A percentile compares a stretch with the other conserved stretches of the same genome.
These are phyloP conservation scores for Amniculicola lignicola DNA, from an alignment of 495 filamentous ascomycete genomes.

Conservation along the genomic window DNA sequence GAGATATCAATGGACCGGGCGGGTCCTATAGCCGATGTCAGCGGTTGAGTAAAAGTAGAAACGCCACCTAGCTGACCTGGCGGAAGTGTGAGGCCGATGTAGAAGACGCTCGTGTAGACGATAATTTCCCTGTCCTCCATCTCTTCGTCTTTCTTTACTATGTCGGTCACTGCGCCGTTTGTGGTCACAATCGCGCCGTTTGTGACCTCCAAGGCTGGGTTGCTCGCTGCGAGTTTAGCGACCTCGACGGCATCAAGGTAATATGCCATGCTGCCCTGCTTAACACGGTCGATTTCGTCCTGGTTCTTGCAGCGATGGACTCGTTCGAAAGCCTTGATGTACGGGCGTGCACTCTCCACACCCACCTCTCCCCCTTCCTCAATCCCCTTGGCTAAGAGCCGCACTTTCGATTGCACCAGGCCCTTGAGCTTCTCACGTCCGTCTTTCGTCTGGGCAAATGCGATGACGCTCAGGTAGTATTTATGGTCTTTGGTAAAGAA, in stretches of 20 bases:
- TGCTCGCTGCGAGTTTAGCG: slow-evolving; percentile 44
- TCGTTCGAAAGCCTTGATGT: slow-evolving; percentile 87
- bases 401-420: slow-evolving; percentile 86
- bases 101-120: slow-evolving; percentile 83
- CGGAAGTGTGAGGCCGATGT: slow-evolving; percentile 73
- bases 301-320: slow-evolving; percentile 70
- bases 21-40: slow-evolving; percentile 34
- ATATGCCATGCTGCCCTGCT: slow-evolving; percentile 67
- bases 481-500: slow-evolving; percentile 93
- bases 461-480: slow-evolving; percentile 86
- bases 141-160: slow-evolving; percentile 43
- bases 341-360: slow-evolving; percentile 82
- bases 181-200: no score
- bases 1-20: slow-evolving; percentile 65
- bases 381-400: slow-evolving; percentile 74
- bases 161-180: no score
- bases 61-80: slow-evolving; percentile 50
- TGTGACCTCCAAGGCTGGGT: no score
- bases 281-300: slow-evolving; percentile 64
- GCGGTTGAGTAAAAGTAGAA: neutral
- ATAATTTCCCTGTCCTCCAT: slow-evolving; percentile 45
- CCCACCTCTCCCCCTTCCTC: slow-evolving; percentile 65
- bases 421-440: slow-evolving; percentile 85
- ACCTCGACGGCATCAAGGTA: slow-evolving; percentile 55
- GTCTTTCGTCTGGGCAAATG: slow-evolving; percentile 82